Percentiles rank a stretch among this genome's conserved stretches.
Evolutionary conservation across 345 rosid species (phyloP).

Genomic region (Heritiera fomes): DNA sequence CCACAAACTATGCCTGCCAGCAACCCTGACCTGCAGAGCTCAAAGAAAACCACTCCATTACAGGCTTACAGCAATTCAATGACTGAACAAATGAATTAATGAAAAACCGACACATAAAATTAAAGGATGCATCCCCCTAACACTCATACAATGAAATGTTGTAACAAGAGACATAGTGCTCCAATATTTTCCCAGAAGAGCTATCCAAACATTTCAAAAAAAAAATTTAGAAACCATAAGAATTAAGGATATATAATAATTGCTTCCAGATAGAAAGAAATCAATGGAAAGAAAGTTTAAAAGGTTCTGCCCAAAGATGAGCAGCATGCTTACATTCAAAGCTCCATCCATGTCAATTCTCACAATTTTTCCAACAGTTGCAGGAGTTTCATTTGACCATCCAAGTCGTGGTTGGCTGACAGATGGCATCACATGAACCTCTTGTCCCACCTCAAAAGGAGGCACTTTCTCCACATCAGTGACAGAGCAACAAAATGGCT

Average conservation of each 20-base stretch:
- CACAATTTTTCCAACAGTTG: conserved; percentile 80
- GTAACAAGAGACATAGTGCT: neutral
- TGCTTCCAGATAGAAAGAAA: neutral
- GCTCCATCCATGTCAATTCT: conserved; percentile 97
- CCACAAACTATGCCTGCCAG: conserved; percentile 81
- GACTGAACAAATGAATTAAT: neutral
- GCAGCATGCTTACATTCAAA: conserved; percentile 69
- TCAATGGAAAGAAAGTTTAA: neutral
- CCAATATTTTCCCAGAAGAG: neutral
- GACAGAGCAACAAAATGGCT: conserved; percentile 86
- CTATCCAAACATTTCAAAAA: neutral
- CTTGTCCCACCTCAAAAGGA: conserved; percentile 88
- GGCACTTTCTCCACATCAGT: conserved; percentile 90
- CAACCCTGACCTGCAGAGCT: conserved; percentile 68
- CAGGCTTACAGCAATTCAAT: neutral
- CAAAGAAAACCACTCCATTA: conserved; percentile 15
- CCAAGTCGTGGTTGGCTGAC: conserved; percentile 91
- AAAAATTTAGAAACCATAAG: neutral
- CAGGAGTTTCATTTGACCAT: conserved; percentile 96
- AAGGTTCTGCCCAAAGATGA: neutral
- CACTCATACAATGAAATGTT: neutral
- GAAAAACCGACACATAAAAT: neutral
- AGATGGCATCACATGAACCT: conserved; percentile 75
- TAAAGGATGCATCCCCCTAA: neutral
- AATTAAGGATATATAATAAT: neutral